These are phyloP conservation scores for Xylaria cubensis DNA, from an alignment of 495 filamentous ascomycete species.

Conservation along the genomic window DNA sequence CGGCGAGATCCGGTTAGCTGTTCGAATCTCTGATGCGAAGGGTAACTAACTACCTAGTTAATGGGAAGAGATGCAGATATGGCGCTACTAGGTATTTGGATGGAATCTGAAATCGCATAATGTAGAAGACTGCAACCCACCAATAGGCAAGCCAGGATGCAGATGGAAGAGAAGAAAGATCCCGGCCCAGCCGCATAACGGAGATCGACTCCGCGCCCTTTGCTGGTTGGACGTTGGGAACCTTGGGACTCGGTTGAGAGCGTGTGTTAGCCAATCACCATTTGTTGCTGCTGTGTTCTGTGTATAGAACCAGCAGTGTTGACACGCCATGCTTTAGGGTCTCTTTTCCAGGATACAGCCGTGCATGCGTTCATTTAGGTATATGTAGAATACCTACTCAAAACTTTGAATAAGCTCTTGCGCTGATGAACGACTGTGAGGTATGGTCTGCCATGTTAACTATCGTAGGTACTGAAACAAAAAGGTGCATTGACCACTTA, in stretches of 20 bases:
- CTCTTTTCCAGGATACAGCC: background rate
- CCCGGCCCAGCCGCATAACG: constrained; percentile 20
- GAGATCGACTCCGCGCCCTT: background rate
- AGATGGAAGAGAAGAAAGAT: background rate
- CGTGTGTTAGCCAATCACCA: background rate
- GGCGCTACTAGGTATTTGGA: too few species aligned
- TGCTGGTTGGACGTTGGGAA: too few species aligned
- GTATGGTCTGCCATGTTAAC: too few species aligned
- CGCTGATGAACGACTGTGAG: background rate
- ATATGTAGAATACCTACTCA: background rate
- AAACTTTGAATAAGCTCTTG: background rate
- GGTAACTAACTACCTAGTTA: too few species aligned
- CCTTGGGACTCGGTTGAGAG: too few species aligned
- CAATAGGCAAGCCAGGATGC: background rate
- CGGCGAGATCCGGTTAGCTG: background rate
- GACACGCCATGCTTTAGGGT: background rate
- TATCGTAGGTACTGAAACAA: too few species aligned
- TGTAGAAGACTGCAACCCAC: too few species aligned
- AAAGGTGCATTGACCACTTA: too few species aligned
- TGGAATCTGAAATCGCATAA: too few species aligned
- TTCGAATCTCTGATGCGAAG: background rate
- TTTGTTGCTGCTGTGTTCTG: background rate
- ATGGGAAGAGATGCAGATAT: background rate
- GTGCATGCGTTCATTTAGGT: background rate
- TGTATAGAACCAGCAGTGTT: constrained; percentile 1